Conservation (phyloP, 371 early-diverging fungal species). For the Dinochytrium kinnereticum region DNA sequence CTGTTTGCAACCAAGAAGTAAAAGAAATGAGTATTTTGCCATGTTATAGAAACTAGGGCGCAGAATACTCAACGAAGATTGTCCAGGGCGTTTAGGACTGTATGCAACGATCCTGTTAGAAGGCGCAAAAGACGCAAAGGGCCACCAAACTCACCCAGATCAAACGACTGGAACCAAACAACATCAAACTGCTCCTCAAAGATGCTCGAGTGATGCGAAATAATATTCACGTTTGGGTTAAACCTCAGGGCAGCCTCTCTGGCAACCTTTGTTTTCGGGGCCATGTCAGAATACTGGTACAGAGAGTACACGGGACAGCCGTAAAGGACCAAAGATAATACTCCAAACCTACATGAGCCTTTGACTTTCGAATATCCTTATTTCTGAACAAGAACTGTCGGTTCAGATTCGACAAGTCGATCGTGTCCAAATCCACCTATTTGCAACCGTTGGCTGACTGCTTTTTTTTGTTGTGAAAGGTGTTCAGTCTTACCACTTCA, state of each 20-base stretch:
- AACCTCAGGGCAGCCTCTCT: slow-evolving; percentile 79
- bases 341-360: slow-evolving; percentile 69
- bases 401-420: slow-evolving; percentile 98
- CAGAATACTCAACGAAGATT: slow-evolving; percentile 73
- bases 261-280: slow-evolving; percentile 81
- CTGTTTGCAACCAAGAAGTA: no score
- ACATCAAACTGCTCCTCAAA: slow-evolving; percentile 82
- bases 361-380: slow-evolving; percentile 90
- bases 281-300: no score
- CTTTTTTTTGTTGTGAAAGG: neutral
- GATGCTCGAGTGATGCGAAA: slow-evolving; percentile 79
- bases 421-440: slow-evolving; percentile 97
- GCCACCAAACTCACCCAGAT: slow-evolving; percentile 60
- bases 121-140: neutral
- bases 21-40: no score
- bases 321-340: no score
- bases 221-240: slow-evolving; percentile 78
- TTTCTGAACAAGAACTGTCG: slow-evolving; percentile 95
- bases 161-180: slow-evolving; percentile 90
- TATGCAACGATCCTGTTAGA: neutral
- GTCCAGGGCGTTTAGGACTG: slow-evolving; percentile 96
- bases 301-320: no score
- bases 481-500: slow-evolving; percentile 61
- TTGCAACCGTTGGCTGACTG: neutral
- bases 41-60: slow-evolving; percentile 17